Base-by-base conservation (phyloP, 192 early-diverging fungal species). In the Coemansia sp. region DNA sequence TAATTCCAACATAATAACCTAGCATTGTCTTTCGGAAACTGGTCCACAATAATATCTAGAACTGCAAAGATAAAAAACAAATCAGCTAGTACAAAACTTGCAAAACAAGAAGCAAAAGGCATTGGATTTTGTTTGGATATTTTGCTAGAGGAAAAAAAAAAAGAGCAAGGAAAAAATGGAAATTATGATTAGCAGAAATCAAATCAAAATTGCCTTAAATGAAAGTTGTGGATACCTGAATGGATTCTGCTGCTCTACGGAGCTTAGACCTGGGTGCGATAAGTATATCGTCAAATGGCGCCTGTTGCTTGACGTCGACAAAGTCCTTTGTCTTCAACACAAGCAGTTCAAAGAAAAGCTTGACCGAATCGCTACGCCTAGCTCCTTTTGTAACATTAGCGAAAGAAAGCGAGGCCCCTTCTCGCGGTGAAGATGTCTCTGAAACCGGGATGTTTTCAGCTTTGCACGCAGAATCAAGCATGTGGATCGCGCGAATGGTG, bases 281-380 rank as follows among this genome's bases (percentile, higher is more conserved):
- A 53, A 80, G 34, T 67, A 99, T 95, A 44, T 94, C 92, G 20
- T 90, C 94, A 85, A 88, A 99, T 39, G 96, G 74, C 57, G 87
- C 76, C 9, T 83, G 62, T 75, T 99, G 97, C 48, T 90, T 68
- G 5, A 97, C 90, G 33, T 91, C 81, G 45, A 99, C 77, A 76
- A 95, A 85, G 69, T 93, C 89, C 66, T 89, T 92, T 1, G 96
- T 94, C 63, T 92, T 90, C 43, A 99, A 81, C 6, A 97, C 91
- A 36, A 99, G 79, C 24, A 98, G 66, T 73, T 99, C 97, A 78
- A 95, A 98, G 76, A 99, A 99, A 51, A 94, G 72, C 56, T 88
- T 87, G 34, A 90, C 94, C 15, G 92, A 92, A 59, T 92, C 92
- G 11, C 83, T 67, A 26, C 90, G 85, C 36, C 84, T 87, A 15